Evolutionary conservation across 805 yeast genomes (phyloP).

Genomic region (Grigorovia transvaalensis): DNA sequence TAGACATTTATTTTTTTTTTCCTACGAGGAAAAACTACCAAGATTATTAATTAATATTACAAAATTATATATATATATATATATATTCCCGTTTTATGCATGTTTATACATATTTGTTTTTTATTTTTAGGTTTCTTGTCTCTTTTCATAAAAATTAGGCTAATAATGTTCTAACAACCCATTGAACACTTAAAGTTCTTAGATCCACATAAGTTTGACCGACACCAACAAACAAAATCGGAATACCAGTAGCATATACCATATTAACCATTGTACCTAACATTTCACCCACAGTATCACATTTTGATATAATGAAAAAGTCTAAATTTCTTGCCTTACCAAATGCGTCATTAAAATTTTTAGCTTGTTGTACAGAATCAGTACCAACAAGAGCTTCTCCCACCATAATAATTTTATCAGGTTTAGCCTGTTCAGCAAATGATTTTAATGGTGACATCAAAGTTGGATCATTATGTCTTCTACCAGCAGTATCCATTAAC

Average conservation of each 20-base stretch:
- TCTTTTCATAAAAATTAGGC: constrained; percentile 26
- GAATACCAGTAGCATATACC: constrained; percentile 94
- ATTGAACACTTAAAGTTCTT: constrained; percentile 77
- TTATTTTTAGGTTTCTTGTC: neutral
- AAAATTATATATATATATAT: neutral
- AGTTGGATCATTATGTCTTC: constrained; percentile 90
- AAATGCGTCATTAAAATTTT: constrained; percentile 85
- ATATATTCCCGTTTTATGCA: too few species aligned
- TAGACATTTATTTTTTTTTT: neutral
- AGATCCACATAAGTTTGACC: constrained; percentile 96
- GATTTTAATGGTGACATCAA: constrained; percentile 92
- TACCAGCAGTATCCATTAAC: constrained; percentile 92
- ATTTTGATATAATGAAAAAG: constrained; percentile 85
- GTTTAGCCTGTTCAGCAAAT: constrained; percentile 90
- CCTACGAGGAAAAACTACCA: neutral
- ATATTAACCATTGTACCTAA: constrained; percentile 94
- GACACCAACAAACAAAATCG: constrained; percentile 89
- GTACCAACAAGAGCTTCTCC: constrained; percentile 98
- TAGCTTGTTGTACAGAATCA: constrained; percentile 91
- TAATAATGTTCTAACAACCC: constrained; percentile 84
- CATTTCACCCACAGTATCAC: constrained; percentile 95
- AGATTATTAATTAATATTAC: neutral
- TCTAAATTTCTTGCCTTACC: constrained; percentile 74
- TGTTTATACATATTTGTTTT: too few species aligned
- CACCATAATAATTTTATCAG: constrained; percentile 95